A percentile compares a stretch with the other conserved stretches of the same genome.
Conservation (phyloP, 2,329 filamentous ascomycete genomes). For the Ophiocordyceps unilateralis region DNA sequence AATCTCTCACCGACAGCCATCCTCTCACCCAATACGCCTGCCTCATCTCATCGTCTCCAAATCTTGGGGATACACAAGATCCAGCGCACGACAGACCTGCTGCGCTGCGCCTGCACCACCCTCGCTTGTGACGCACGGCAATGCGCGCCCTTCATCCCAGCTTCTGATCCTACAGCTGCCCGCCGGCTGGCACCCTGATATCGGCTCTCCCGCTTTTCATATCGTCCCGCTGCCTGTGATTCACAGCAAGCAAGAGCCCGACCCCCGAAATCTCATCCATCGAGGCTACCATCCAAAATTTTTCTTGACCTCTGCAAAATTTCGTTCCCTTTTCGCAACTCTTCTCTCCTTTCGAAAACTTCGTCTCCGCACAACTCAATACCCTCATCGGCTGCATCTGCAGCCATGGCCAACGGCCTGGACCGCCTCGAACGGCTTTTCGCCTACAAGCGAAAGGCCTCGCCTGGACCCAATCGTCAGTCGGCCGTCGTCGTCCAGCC, state of each 20-base stretch:
- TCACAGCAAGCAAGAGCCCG: not conserved
- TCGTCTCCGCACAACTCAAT: not conserved
- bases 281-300: not conserved
- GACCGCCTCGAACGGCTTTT: conserved; percentile 36
- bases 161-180: too few relatives aligned
- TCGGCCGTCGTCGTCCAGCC: conserved; percentile 7
- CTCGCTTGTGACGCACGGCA: not conserved
- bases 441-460: conserved; percentile 22
- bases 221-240: not conserved
- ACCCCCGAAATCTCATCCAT: too few relatives aligned
- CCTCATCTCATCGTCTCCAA: not conserved
- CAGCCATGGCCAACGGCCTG: conserved; percentile 29
- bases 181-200: too few relatives aligned
- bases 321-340: not conserved
- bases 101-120: not conserved
- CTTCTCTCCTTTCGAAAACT: too few relatives aligned
- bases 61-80: not conserved
- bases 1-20: not conserved
- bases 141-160: not conserved
- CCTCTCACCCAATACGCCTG: not conserved
- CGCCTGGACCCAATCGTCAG: conserved; percentile 9
- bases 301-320: not conserved
- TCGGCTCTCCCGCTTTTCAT: not conserved
- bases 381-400: not conserved
- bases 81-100: not conserved